Evolutionary conservation across 2,329 filamentous ascomycete genomes (phyloP).

Genomic region (Apiospora hydei): DNA sequence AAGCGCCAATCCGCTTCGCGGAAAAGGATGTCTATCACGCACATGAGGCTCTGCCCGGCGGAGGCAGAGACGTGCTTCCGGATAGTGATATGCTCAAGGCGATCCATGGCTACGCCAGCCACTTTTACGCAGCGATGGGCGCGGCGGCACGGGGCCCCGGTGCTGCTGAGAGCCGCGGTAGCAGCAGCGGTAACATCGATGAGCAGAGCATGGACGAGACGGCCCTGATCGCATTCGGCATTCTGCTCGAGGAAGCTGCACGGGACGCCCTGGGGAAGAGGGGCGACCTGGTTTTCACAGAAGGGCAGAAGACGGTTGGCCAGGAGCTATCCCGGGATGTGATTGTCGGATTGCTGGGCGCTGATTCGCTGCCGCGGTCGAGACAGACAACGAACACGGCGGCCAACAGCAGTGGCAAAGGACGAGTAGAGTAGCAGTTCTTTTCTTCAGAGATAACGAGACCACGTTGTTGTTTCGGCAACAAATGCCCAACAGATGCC

Average conservation of each 20-base stretch:
- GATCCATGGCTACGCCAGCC: constrained; percentile 71
- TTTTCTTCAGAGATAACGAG: constrained; percentile 17
- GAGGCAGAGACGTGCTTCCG: constrained; percentile 61
- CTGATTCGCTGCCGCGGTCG: constrained; percentile 8
- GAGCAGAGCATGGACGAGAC: constrained; percentile 78
- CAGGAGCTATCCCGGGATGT: constrained; percentile 27
- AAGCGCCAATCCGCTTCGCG: constrained; percentile 71
- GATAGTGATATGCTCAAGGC: constrained; percentile 74
- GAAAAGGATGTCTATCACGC: constrained; percentile 77
- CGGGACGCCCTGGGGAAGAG: constrained; percentile 66
- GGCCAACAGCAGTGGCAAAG: constrained; percentile 19
- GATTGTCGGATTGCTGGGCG: constrained; percentile 36
- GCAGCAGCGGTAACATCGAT: constrained; percentile 63
- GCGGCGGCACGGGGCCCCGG: constrained; percentile 26
- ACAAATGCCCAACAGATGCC: not conserved
- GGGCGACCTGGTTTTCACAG: constrained; percentile 76
- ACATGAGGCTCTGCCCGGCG: constrained; percentile 60
- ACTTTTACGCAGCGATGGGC: constrained; percentile 64
- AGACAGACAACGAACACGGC: constrained; percentile 3
- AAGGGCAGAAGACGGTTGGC: constrained; percentile 51
- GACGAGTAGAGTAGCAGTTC: not conserved
- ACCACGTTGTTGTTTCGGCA: constrained; percentile 7
- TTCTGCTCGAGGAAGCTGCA: constrained; percentile 76
- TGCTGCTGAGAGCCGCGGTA: constrained; percentile 26
- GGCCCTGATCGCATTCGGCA: constrained; percentile 76